Base-by-base conservation (phyloP, 1,284 basidiomycete genomes). In the Ustilago xerochloae region DNA sequence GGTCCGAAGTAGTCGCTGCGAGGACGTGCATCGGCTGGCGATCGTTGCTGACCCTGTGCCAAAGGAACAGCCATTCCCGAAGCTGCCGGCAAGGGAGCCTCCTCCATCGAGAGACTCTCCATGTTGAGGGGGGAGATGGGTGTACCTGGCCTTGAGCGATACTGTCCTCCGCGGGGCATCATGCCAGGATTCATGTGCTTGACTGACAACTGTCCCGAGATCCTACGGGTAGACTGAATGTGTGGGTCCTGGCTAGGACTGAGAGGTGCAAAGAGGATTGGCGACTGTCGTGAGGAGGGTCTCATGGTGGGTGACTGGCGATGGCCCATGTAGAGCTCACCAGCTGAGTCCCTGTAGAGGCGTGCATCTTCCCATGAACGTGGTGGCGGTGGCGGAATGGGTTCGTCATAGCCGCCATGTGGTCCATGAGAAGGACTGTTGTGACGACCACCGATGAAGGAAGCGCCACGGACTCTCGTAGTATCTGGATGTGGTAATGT, bases 91-190 rank as follows among this genome's bases (percentile, higher is more conserved):
- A 64, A 13, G 10, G 43, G n/a, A 8, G 36, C 26, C 3, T 78
- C 76, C 10, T 78, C 73, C 63, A 78, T 75, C 3, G 73, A 66
- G 0, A 78, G 52, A 3, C 36, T 45, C 33, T 75, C 76, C 63
- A 78, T 74, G 56, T 69, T 69, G 36, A 78, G 64, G 6, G 76
- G 73, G 7, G 73, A 76, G 35, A 76, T 51, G 26, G 76, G 76
- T 6, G 76, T 78, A 28, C 51, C 73, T 3, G 76, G 73, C 13
- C 75, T 59, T 6, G 71, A 70, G 5, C 52, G 54, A 43, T 54
- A 51, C 18, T 56, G 54, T 0, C 50, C 45, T 18, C 56, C 57
- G 15, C 62, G 61, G 13, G 63, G 8, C n/a, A 57, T 41, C 20
- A 49, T 38, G 28, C 51, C 33, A 10, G 63, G 24, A 10, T 55